These are phyloP conservation scores for Lecanosticta acicola DNA, from an alignment of 2,329 filamentous ascomycete genomes.

Conservation along the genomic window DNA sequence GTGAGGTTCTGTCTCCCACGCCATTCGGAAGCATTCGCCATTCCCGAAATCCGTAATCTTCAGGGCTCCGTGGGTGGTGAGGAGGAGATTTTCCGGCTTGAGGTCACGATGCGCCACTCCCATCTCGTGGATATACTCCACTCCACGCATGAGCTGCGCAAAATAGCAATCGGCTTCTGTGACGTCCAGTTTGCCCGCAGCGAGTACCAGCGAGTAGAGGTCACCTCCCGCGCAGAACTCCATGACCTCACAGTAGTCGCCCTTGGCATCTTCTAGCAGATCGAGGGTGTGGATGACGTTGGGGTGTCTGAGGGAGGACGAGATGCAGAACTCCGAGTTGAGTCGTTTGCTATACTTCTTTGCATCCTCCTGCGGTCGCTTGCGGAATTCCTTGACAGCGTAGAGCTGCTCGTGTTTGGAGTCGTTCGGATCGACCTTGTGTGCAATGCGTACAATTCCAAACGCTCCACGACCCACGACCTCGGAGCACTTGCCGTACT, in stretches of 20 bases:
- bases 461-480: conserved; percentile 94
- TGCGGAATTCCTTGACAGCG: conserved; percentile 96
- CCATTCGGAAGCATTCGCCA: conserved; percentile 98
- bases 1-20: conserved; percentile 96
- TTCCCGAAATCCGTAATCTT: conserved; percentile 99
- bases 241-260: conserved; percentile 98
- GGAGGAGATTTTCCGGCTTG: conserved; percentile 91
- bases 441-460: conserved; percentile 93
- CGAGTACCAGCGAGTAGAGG: conserved; percentile 85
- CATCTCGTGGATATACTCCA: conserved; percentile 99
- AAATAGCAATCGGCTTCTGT: conserved; percentile 96
- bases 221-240: conserved; percentile 97
- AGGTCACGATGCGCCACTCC: conserved; percentile 94
- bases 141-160: conserved; percentile 97
- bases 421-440: conserved; percentile 83
- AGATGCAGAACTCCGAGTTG: conserved; percentile 97
- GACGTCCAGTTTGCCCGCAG: conserved; percentile 86
- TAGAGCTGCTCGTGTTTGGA: conserved; percentile 78
- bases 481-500: conserved; percentile 98
- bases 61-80: conserved; percentile 85
- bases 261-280: conserved; percentile 89
- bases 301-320: conserved; percentile 88
- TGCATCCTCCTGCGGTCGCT: conserved; percentile 85
- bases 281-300: conserved; percentile 98
- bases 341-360: conserved; percentile 98